Conservation (phyloP, 257 asterid genomes). For the Rehmannia glutinosa region DNA sequence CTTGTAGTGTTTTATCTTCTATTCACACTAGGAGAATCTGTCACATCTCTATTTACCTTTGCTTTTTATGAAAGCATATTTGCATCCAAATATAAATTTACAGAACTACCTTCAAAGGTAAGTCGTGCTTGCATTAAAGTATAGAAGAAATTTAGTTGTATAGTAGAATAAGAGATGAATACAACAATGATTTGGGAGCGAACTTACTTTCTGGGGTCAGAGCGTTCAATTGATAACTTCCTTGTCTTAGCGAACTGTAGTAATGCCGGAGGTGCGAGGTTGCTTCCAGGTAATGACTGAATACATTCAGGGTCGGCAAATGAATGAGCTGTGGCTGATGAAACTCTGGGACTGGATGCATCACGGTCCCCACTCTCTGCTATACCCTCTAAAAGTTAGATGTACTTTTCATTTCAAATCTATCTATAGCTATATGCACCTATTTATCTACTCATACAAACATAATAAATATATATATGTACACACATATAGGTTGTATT, state of each 20-base stretch:
- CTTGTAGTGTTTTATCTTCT: too few species aligned
- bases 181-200: not conserved
- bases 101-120: constrained; percentile 11
- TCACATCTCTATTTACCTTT: not conserved
- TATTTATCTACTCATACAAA: not conserved
- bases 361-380: constrained; percentile 52
- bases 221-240: constrained; percentile 80
- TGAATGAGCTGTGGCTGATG: constrained; percentile 69
- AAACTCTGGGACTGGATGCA: constrained; percentile 64
- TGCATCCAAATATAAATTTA: not conserved
- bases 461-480: not conserved
- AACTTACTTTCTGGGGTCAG: constrained; percentile 90
- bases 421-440: constrained; percentile 9
- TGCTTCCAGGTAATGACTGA: constrained; percentile 76
- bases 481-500: not conserved
- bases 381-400: constrained; percentile 28
- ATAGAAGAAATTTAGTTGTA: not conserved
- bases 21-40: not conserved
- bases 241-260: constrained; percentile 90
- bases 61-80: not conserved
- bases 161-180: not conserved
- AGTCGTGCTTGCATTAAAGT: not conserved
- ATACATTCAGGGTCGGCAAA: constrained; percentile 72
- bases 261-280: constrained; percentile 53
- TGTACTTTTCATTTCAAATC: constrained; percentile 9